phyloP scores from a whole-genome alignment of 2,329 filamentous ascomycete species.

The Teratosphaeria nubilosa region DNA sequence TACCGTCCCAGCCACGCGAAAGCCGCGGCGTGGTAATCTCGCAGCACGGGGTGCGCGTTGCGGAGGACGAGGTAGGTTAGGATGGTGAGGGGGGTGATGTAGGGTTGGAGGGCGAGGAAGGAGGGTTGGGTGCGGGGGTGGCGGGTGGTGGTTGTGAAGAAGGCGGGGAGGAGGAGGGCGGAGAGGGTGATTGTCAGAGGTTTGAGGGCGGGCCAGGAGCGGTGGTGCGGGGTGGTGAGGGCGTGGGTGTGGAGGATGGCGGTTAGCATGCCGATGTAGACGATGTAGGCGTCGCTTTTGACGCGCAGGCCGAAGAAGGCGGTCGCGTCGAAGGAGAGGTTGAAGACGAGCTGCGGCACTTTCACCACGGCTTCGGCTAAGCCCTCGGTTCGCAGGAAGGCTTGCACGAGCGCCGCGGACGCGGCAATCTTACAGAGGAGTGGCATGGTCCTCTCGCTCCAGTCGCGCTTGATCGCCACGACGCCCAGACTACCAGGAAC shows the following conservation, averaged over 20 bases:
- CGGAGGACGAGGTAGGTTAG: conserved; percentile 44
- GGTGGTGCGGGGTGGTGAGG: conserved; percentile 9
- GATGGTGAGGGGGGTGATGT: conserved; percentile 45
- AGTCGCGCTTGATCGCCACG: conserved; percentile 34
- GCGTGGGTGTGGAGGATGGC: conserved; percentile 33
- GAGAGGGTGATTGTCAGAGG: background rate
- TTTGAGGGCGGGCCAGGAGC: conserved; percentile 9
- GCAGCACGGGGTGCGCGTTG: conserved; percentile 35
- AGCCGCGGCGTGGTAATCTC: conserved; percentile 34
- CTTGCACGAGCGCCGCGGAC: conserved; percentile 33
- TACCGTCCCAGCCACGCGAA: conserved; percentile 48
- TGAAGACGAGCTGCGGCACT: conserved; percentile 33
- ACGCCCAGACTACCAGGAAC: conserved; percentile 49
- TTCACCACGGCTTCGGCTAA: conserved; percentile 34
- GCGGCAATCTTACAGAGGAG: conserved; percentile 40
- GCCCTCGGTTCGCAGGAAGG: conserved; percentile 29
- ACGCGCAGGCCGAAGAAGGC: conserved; percentile 43
- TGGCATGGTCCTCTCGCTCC: conserved; percentile 35
- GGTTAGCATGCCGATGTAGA: conserved; percentile 46
- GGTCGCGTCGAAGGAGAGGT: conserved; percentile 39
- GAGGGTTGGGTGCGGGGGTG: conserved; percentile 28
- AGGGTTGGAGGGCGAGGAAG: conserved; percentile 45
- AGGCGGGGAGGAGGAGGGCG: background rate
- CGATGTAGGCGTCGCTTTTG: conserved; percentile 44
- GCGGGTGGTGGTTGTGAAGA: no score